These are phyloP conservation scores for Parasarocladium wereldwijsianum DNA, from an alignment of 2,329 filamentous ascomycete species.

Conservation along the genomic window DNA sequence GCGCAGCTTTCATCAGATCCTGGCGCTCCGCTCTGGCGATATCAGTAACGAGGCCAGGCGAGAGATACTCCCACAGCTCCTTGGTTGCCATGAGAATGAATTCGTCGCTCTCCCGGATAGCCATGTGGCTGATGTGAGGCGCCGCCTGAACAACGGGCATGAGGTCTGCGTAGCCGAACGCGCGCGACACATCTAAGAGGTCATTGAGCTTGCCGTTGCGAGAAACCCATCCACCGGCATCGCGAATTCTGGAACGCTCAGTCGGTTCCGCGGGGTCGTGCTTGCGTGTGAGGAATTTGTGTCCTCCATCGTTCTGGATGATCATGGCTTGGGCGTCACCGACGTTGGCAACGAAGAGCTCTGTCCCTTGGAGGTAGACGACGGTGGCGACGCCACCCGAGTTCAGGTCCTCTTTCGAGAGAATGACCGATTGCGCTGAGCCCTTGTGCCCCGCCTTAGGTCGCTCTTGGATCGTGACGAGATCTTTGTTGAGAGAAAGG, in stretches of 20 bases:
- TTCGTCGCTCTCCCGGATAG: constrained; percentile 77
- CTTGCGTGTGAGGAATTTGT: constrained; percentile 74
- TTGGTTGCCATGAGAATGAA: constrained; percentile 83
- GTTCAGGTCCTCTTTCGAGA: constrained; percentile 78
- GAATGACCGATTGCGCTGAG: constrained; percentile 56
- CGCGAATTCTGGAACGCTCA: constrained; percentile 79
- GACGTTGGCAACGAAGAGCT: constrained; percentile 88
- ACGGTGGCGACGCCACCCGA: constrained; percentile 89
- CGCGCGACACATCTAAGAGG: constrained; percentile 75
- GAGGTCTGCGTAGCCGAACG: constrained; percentile 86
- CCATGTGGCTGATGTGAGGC: constrained; percentile 66
- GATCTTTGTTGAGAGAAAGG: constrained; percentile 80
- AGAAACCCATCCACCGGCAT: constrained; percentile 91
- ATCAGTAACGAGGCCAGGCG: constrained; percentile 81
- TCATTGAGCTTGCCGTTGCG: constrained; percentile 91
- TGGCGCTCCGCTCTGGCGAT: constrained; percentile 73
- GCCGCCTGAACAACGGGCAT: constrained; percentile 89
- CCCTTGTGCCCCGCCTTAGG: constrained; percentile 52
- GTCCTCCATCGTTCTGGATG: constrained; percentile 73
- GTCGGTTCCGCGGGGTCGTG: constrained; percentile 80
- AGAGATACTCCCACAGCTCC: constrained; percentile 91
- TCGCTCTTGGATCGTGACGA: constrained; percentile 73
- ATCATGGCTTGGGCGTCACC: constrained; percentile 93
- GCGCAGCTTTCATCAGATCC: constrained; percentile 87
- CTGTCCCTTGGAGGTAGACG: constrained; percentile 75